phyloP scores from a whole-genome alignment of 164 flowering plant genomes.

The Protea cynaroides region DNA sequence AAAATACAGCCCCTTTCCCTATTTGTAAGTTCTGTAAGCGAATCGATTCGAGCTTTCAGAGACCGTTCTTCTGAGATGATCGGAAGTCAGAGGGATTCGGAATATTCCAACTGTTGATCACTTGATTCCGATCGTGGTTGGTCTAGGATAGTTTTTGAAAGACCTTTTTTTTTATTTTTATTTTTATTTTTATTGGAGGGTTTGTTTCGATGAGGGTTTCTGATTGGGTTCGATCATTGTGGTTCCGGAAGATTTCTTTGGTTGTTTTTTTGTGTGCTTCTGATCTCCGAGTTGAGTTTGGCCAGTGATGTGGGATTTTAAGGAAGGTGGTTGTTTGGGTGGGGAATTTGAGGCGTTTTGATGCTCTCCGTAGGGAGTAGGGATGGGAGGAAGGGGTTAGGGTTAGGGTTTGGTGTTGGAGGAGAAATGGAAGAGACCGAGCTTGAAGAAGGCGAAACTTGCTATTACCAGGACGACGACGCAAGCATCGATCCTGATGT shows the following conservation, averaged over 20 bases:
- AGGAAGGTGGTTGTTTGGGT: background rate
- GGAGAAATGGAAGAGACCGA: conserved; percentile 74
- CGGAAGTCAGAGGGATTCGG: background rate
- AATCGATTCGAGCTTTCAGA: conserved; percentile 16
- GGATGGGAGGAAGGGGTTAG: conserved; percentile 66
- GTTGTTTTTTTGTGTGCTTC: conserved; percentile 20
- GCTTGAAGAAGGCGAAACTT: conserved; percentile 97
- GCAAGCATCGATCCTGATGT: conserved; percentile 47
- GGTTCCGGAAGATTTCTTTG: conserved; percentile 14
- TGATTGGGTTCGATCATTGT: conserved; percentile 21
- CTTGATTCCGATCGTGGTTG: conserved; percentile 10
- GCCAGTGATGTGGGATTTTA: conserved; percentile 9
- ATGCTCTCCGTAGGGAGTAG: conserved; percentile 69
- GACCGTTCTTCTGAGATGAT: conserved; percentile 9
- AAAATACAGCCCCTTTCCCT: background rate
- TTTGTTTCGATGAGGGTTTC: conserved; percentile 13
- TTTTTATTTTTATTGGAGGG: conserved; percentile 13
- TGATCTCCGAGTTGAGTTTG: conserved; percentile 21
- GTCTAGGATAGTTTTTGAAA: background rate
- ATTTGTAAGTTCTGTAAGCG: background rate
- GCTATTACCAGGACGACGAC: conserved; percentile 38
- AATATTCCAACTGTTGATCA: background rate
- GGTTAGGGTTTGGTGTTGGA: conserved; percentile 40
- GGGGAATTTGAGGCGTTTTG: conserved; percentile 25
- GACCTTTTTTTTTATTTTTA: conserved; percentile 2